Evolutionary conservation across 345 rosid genomes (phyloP), one percentile per base, ranked within the genome.

Genomic region (Bruguiera parviflora): DNA sequence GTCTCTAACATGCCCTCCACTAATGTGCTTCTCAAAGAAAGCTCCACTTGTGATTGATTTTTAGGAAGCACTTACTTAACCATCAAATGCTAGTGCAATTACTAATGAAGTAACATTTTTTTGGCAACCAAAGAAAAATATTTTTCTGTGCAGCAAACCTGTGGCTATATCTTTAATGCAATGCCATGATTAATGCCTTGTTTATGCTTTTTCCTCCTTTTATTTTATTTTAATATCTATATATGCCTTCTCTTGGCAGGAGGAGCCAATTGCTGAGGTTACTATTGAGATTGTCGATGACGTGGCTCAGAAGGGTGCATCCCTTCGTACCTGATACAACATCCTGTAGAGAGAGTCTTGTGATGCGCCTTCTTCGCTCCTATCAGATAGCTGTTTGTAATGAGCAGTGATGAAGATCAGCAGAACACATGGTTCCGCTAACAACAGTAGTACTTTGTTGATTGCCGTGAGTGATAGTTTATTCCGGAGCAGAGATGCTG

Each of bases 271-370:
- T 61, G 39, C 77, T 8, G 92, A 81, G 77, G 79, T n/a, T 10
- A 52, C 47, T 3, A 83, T 85, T 3, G 97, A 88, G 68, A 64
- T 65, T 5, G 81, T 80, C 2, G 83, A 84, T 3, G 85, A 64
- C 13, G 72, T 90, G 81, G 63, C 96, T 64, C 81, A 73, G 53
- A 85, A 84, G 77, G 80, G 90, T 9, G 83, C 82, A 24, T 74
- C 76, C 32, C 83, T 95, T 37, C 81, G 80, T 73, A 71, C 83
- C 27, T 84, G 86, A 86, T 77, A 37, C 21, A 27, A 4, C 16
- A 24, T 56, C 28, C 28, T 56, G 59, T 35, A n/a, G 5, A 24
- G 65, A 53, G 57, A 61, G 25, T 27, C 16, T 27, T 6, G 8
- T 27, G 2, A 60, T 21, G 22, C 66, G 35, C 61, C 33, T 22